Evolutionary conservation across 257 asterid species (phyloP), one percentile per base, ranked within the genome.

Genomic region (Lavandula angustifolia): DNA sequence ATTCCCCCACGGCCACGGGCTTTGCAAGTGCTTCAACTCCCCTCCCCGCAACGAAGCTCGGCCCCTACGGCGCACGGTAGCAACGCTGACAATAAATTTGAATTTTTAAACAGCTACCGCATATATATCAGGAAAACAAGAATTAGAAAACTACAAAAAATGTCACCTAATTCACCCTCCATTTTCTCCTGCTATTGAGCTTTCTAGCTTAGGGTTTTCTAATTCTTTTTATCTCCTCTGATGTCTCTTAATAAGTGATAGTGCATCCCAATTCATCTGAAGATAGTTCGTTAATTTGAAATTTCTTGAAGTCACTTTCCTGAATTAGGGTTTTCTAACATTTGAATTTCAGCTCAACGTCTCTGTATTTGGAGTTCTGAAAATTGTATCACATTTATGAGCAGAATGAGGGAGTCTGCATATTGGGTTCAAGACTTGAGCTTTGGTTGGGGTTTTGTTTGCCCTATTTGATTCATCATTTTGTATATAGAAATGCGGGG

Each of bases 101-200:
- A 78, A 78, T 61, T 67, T 72, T 66, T 65, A 54, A 74, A 73
- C 77, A 56, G 69, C 59, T 49, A 68, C 72, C 67, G 35, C 65
- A 62, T 17, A 69, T 4, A n/a, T n/a, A n/a, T 22, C 27, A 14
- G 33, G 18, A 12, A 57, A 70, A 70, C 67, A 62, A 46, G 14
- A 32, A 68, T 7, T 44, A 59, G 50, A 51, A 70, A 62, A 72
- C 78, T 72, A 69, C 64, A 68, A 75, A 67, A 68, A 75, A 64
- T 9, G 74, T 64, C 75, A 80, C 87, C 82, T 65, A 79, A 76
- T 81, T 75, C 72, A 78, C 85, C 78, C 89, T 81, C 84, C 80
- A 69, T 73, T 68, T 54, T 54, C 71, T 77, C 81, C 73, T 44
- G 62, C 71, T 64, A 44, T 64, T 64, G 14, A 56, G 27, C 65